These are phyloP conservation scores for Globisporangium nodosum DNA, from an alignment of 352 stramenopile species.

Conservation along the genomic window DNA sequence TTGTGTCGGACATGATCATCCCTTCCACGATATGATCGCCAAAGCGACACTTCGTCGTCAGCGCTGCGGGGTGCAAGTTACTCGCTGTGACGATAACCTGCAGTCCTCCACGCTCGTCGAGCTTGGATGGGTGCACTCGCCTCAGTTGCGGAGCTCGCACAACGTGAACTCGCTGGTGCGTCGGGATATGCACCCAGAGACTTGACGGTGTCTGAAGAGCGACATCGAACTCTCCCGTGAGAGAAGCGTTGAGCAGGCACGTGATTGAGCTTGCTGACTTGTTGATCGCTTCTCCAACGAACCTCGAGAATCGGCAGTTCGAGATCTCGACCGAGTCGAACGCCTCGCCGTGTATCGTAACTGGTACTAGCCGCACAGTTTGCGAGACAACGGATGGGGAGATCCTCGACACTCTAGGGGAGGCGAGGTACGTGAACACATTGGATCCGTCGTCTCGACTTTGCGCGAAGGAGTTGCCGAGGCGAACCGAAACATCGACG, in stretches of 20 bases:
- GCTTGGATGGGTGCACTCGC: constrained; percentile 16
- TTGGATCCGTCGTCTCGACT: constrained; percentile 7
- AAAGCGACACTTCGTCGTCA: constrained; percentile 35
- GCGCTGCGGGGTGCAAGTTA: constrained; percentile 17
- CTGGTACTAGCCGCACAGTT: constrained; percentile 7
- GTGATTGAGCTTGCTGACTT: constrained; percentile 2
- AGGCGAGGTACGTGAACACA: constrained; percentile 22
- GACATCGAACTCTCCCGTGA: constrained; percentile 22
- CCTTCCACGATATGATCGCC: constrained; percentile 16
- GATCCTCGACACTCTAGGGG: constrained; percentile 21
- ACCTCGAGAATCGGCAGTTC: constrained; percentile 23
- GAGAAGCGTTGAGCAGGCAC: constrained; percentile 31
- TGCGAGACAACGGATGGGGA: constrained; percentile 32
- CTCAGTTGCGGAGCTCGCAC: constrained; percentile 21
- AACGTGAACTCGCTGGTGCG: constrained; percentile 22
- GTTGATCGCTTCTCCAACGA: neutral
- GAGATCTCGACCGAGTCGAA: constrained; percentile 17
- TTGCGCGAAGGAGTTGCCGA: constrained; percentile 24
- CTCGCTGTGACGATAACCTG: constrained; percentile 25
- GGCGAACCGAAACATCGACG: constrained; percentile 17
- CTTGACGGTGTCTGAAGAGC: constrained; percentile 11
- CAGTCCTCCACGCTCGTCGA: constrained; percentile 44
- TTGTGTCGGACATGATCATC: constrained; percentile 18
- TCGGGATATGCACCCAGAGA: constrained; percentile 13
- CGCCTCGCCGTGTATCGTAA: constrained; percentile 24